Evolutionary conservation across 192 early-diverging fungal genomes (phyloP), one percentile per base, ranked within the genome.

Genomic region (Geranomyces michiganensis): DNA sequence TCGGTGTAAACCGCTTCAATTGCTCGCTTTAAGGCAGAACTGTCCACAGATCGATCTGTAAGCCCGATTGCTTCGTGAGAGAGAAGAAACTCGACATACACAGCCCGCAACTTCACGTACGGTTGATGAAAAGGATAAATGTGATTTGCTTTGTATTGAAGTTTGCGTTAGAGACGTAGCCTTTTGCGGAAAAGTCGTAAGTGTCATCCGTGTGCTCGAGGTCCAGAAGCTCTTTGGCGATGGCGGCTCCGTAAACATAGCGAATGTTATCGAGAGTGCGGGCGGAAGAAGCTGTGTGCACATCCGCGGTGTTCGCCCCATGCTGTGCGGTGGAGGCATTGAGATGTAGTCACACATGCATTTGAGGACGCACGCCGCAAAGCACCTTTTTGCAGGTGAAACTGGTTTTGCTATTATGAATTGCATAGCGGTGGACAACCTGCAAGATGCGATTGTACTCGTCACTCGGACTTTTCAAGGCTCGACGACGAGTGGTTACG

Each of bases 121-220:
- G 87, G 80, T 99, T 99, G 71, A 99, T 99, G 71, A 99, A 99
- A 6, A 99, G 76, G 0, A 99, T 70, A 67, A 99, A 91, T 10
- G 79, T 84, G 71, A 91, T 86, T 75, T 93, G 93, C 66, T 93
- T 93, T 71, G 90, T 89, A 63, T 85, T 91, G 75, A 91, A 96
- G 61, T 96, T 92, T 17, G 94, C 90, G 67, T 95, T 94, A 8
- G 95, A 92, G 0, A 97, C 85, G 67, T 87, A 84, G n/a, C 92
- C 94, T n/a, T 84, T 85, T 58, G 90, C 78, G 48, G 82, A 82
- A 26, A 89, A 85, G 7, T 89, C 87, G 14, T 85, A 78, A 8
- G 79, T 62, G 4, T 74, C 76, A 22, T 84, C 79, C 15, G 73
- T 69, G 67, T 85, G 68, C 22, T 87, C 76, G 9, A 96, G 48